Evolutionary conservation across 768 basidiomycete species (phyloP), one percentile per base, ranked within the genome.

Genomic region (Pisolithus marmoratus): DNA sequence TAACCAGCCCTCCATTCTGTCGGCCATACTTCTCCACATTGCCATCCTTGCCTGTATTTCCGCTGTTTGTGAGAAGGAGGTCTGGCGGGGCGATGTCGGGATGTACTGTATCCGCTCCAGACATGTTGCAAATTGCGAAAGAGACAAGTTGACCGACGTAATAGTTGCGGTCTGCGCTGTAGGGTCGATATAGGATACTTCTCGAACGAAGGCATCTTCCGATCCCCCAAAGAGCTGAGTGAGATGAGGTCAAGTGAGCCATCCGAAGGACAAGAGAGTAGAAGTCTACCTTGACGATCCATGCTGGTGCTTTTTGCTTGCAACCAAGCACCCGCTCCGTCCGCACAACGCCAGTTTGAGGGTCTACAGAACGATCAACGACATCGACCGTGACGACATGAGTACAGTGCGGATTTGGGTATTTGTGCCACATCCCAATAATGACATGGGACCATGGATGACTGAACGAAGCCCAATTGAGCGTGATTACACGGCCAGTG

Each of bases 91-190:
- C 1, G 80, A 77, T n/a, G 77, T 70, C 1, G 94, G 94, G 1
- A 77, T 75, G 65, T 97, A 97, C 51, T 81, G 83, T 70, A 97
- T 94, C 59, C 82, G 83, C 70, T 97, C 94, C 59, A 89, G 83
- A 65, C 91, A 95, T 37, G 87, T 90, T 56, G 91, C 87, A 61
- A 95, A 94, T 71, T 95, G 91, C n/a, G 92, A 93, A 26, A 96
- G 73, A 12, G 90, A 90, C 47, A 97, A 85, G 72, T 97, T 97
- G 70, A 93, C 86, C 26, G 92, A 93, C 34, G 90, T 90, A 57
- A 92, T 88, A 38, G 87, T 87, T 44, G 89, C 87, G 29, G 77
- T 82, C 70, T 88, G 86, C 23, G 78, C 82, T 53, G 81, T 73
- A 2, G 94, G 94, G 69, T 96, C 91, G 36, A 95, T 78, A 64